phyloP scores from a whole-genome alignment of 1,284 basidiomycete genomes.

The Cryptococcus amylolentus region DNA sequence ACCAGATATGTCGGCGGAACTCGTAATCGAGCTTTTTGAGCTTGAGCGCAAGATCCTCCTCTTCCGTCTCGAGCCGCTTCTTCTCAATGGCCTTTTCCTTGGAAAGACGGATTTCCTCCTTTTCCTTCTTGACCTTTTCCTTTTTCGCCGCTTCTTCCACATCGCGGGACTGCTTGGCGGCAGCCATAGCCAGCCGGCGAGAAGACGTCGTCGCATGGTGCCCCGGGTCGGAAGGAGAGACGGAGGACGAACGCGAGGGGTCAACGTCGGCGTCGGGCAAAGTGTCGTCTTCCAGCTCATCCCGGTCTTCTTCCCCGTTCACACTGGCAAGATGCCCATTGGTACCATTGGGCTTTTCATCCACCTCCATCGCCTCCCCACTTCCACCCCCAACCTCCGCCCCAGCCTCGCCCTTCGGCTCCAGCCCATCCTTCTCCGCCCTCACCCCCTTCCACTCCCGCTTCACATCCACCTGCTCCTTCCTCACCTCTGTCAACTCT shows the following conservation, averaged over 20 bases:
- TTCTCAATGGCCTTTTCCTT: slow-evolving; percentile 55
- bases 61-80: slow-evolving; percentile 79
- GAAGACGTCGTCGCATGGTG: slow-evolving; percentile 34
- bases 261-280: slow-evolving; percentile 19
- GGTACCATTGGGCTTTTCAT: slow-evolving; percentile 26
- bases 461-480: slow-evolving; percentile 93
- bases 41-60: slow-evolving; percentile 69
- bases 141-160: slow-evolving; percentile 60
- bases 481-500: slow-evolving; percentile 83
- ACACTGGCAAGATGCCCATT: slow-evolving; percentile 12
- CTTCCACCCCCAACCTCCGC: slow-evolving; percentile 46
- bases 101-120: slow-evolving; percentile 27
- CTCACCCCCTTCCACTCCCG: slow-evolving; percentile 79
- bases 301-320: slow-evolving; percentile 19
- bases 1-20: slow-evolving; percentile 79
- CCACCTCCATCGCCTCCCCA: slow-evolving; percentile 4
- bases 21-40: slow-evolving; percentile 88
- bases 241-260: background rate
- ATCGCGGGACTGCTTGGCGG: slow-evolving; percentile 45
- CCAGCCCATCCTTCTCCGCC: slow-evolving; percentile 47
- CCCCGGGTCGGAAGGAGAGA: background rate
- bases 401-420: slow-evolving; percentile 39
- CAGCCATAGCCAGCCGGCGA: slow-evolving; percentile 43
- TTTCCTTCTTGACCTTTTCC: slow-evolving; percentile 54
- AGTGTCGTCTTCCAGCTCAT: slow-evolving; percentile 41